Base-by-base conservation (phyloP, 805 yeast genomes). In the Wickerhamiella brachini region DNA sequence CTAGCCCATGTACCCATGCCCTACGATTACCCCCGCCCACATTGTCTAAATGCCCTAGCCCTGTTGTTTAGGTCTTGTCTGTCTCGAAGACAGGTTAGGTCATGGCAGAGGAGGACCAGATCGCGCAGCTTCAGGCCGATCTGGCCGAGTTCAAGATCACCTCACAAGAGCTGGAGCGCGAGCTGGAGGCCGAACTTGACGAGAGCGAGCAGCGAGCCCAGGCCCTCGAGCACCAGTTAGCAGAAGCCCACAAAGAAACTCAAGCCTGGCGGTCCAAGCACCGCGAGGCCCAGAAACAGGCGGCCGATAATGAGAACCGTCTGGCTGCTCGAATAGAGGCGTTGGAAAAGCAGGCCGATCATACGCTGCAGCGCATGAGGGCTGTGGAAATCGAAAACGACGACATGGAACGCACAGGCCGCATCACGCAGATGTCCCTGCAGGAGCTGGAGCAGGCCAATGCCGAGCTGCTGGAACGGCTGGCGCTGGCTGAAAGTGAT, bases 351-450 rank as follows among this genome's bases (percentile, higher is more conserved):
- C 41, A 37, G 41, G 20, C 41, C 15, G 8, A 15, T 7, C 61
- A 15, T 53, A 52, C 17, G 68, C 68, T 24, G 20, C 46, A 44
- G 20, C 65, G 64, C 39, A 56, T 72, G 31, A 65, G 71, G 15
- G 71, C 72, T 23, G 67, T 71, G 17, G 77, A 73, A 58, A 69
- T 69, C 48, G 54, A 62, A 29, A 70, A 71, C 54, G 78, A 73
- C 51, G 71, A 66, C 51, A 63, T 71, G 56, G 77, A 72, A 54
- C 70, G 71, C 44, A 66, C 62, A 29, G 75, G 69, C 42, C 56
- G 74, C 44, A 65, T 64, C 44, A 59, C 69, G 43, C 57, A 65
- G 34, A 51, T 61, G 4, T 62, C 68, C 15, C 59, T 68, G 46
- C 59, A 59, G 24, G 71, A 68, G 10, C 51, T 71, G n/a, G 67